A percentile compares a stretch with the other conserved stretches of the same genome.
Conservation (phyloP, 208 protist species). For the Crithidia sp. region DNA sequence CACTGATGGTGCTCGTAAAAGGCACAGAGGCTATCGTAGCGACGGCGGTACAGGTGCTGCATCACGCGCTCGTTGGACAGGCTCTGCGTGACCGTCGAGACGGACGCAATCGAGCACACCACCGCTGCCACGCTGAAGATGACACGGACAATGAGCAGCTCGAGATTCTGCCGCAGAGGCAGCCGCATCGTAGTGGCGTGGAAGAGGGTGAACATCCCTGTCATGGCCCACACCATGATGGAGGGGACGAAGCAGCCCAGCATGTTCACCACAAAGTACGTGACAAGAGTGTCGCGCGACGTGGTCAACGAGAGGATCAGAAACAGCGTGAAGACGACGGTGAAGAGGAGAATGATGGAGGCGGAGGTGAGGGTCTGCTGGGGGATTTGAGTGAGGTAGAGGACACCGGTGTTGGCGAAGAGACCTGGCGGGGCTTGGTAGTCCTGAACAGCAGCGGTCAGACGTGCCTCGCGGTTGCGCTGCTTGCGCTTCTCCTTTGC, state of each 20-base stretch:
- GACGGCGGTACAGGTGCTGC: not conserved
- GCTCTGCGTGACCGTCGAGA: not conserved
- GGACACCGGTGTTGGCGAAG: slow-evolving; percentile 57
- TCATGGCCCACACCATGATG: slow-evolving; percentile 16
- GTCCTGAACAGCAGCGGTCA: slow-evolving; percentile 14
- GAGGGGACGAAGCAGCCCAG: not conserved
- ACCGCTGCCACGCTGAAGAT: slow-evolving; percentile 16
- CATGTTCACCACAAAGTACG: not conserved
- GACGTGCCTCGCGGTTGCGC: slow-evolving; percentile 16
- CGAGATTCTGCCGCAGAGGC: slow-evolving; percentile 24
- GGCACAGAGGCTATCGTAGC: slow-evolving; percentile 2
- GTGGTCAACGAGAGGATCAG: not conserved
- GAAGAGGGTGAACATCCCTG: not conserved
- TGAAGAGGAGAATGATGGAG: slow-evolving; percentile 39
- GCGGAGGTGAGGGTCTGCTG: slow-evolving; percentile 53
- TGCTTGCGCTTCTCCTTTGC: slow-evolving; percentile 33
- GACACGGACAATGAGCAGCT: not conserved
- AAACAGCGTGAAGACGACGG: slow-evolving; percentile 1
- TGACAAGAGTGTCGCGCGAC: not conserved
- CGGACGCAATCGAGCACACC: slow-evolving; percentile 8
- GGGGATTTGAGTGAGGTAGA: slow-evolving; percentile 69
- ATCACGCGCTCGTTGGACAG: not conserved
- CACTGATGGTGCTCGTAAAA: slow-evolving; percentile 16
- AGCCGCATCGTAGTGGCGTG: slow-evolving; percentile 47
- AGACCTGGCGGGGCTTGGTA: slow-evolving; percentile 47